Base-by-base conservation (phyloP, 2,329 filamentous ascomycete genomes). In the Aureobasidium uvarum region DNA sequence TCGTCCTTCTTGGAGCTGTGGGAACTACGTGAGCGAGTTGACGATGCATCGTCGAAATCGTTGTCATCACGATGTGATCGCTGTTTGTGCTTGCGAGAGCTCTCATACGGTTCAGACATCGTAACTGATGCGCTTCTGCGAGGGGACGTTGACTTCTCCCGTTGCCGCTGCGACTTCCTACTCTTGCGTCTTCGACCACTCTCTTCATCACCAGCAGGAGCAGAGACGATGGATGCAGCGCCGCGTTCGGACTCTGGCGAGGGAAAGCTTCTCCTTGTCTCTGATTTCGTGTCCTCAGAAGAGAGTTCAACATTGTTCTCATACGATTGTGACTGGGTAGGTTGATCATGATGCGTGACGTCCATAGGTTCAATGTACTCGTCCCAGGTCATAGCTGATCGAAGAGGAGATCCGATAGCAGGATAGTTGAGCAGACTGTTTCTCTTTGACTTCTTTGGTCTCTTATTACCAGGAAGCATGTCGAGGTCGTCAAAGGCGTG, bases 401-500 rank as follows among this genome's bases (percentile, higher is more conserved):
- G 71, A 39, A 81, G 71, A 6, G 79, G 79, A 31, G 79, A 81
- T 65, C 77, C 77, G 11, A 78, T 73, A 20, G 74, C 74, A 10
- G 75, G 73, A 28, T 77, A 76, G 39, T 77, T 78, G 67, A 77
- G 80, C 36, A 72, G 74, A 63, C 77, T 80, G 54, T 76, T 74
- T 41, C 80, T 75, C 71, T 80, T 82, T 41, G 71, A 72, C 70
- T 75, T 82, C 63, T 78, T 81, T 72, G 79, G 82, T 46, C 75
- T 78, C 68, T 80, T 76, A 67, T 67, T 67, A 36, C 76, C 74
- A 16, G 67, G 66, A 4, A 74, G 66, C 45, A 77, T 74, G 5
- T 77, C 75, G 1, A 72, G 63, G 31, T 75, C 75, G 31, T 77
- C 69, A 56, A 74, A 76, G 1, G 73, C 73, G 52, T 72, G 74